A percentile compares a stretch with the other conserved stretches of the same genome.
phyloP scores from a whole-genome alignment of 2,329 filamentous ascomycete genomes.

The Periglandula ipomoeae region DNA sequence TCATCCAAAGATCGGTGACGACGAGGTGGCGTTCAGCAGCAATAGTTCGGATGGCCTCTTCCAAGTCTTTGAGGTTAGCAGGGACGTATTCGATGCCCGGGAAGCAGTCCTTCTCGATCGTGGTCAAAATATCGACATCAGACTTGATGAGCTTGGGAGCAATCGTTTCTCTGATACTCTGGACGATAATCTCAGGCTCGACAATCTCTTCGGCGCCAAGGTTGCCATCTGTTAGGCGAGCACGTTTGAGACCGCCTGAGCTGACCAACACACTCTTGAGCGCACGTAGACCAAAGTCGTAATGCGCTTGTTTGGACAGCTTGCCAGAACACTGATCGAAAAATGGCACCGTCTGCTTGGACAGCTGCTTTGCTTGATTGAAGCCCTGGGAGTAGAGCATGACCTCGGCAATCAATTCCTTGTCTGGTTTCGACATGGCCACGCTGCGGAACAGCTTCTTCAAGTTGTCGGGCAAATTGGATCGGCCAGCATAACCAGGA shows the following conservation, averaged over 20 bases:
- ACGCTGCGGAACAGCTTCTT: constrained; percentile 99
- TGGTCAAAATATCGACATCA: constrained; percentile 81
- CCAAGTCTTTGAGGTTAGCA: constrained; percentile 71
- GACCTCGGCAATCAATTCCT: constrained; percentile 97
- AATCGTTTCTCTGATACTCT: constrained; percentile 97
- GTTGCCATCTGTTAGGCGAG: constrained; percentile 53
- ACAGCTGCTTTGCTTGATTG: constrained; percentile 87
- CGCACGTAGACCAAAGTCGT: constrained; percentile 96
- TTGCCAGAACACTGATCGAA: constrained; percentile 80
- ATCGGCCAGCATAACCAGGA: constrained; percentile 94
- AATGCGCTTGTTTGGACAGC: constrained; percentile 94
- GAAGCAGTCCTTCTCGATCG: constrained; percentile 79
- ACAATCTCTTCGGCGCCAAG: constrained; percentile 62
- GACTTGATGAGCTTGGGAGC: constrained; percentile 91
- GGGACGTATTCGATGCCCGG: constrained; percentile 89
- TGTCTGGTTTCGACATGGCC: constrained; percentile 99
- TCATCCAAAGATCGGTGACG: constrained; percentile 92
- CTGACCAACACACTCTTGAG: constrained; percentile 98
- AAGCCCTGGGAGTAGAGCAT: constrained; percentile 99
- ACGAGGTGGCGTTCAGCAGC: constrained; percentile 81
- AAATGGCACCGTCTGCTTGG: constrained; percentile 94
- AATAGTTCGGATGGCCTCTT: constrained; percentile 71
- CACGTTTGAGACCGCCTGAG: constrained; percentile 90
- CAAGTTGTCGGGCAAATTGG: constrained; percentile 94
- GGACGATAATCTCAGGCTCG: constrained; percentile 95